Evolutionary conservation across 2,329 filamentous ascomycete species (phyloP).

Genomic region (Pleomassaria siparia): DNA sequence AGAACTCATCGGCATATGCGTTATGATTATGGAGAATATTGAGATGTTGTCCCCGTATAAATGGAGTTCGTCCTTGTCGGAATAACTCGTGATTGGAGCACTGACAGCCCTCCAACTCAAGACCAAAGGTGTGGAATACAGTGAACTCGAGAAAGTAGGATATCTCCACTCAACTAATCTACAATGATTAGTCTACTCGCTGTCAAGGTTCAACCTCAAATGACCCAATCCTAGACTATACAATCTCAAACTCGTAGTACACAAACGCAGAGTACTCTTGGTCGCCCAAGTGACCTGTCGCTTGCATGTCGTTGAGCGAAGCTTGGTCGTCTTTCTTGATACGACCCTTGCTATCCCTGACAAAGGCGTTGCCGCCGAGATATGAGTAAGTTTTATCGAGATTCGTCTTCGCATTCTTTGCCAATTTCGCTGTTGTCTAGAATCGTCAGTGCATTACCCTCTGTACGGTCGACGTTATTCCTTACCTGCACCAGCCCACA

Average conservation of each 20-base stretch:
- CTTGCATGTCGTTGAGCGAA: conserved; percentile 79
- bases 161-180: conserved; percentile 1
- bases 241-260: conserved; percentile 90
- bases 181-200: not conserved
- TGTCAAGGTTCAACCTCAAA: not conserved
- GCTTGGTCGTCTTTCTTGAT: conserved; percentile 86
- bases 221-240: conserved; percentile 8
- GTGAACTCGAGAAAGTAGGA: not conserved
- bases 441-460: conserved; percentile 4
- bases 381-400: conserved; percentile 87
- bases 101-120: too few relatives aligned
- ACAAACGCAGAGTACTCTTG: conserved; percentile 95
- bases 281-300: conserved; percentile 67
- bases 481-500: conserved; percentile 78
- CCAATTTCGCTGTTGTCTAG: conserved; percentile 81
- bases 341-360: conserved; percentile 88
- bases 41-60: too few relatives aligned
- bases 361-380: conserved; percentile 91
- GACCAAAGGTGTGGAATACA: not conserved
- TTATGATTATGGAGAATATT: too few relatives aligned
- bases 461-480: not conserved
- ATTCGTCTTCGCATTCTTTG: conserved; percentile 66
- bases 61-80: too few relatives aligned
- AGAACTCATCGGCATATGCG: too few relatives aligned
- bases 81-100: too few relatives aligned